Evolutionary conservation across 495 filamentous ascomycete genomes (phyloP), one percentile per base, ranked within the genome.

Genomic region (Daldinia grandis): DNA sequence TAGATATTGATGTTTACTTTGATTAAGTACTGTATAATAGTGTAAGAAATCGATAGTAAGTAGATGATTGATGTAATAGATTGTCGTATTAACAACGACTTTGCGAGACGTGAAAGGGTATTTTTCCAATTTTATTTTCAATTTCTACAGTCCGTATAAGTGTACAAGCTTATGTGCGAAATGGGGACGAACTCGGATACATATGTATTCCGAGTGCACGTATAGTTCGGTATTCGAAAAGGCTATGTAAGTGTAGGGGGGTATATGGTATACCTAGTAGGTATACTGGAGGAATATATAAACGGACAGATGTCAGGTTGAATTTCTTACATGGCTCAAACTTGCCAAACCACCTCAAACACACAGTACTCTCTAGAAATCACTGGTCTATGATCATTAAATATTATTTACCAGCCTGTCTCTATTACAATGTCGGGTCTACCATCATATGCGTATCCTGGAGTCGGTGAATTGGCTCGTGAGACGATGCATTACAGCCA

Each of bases 401-500:
- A 12, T 19, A 19, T 8, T 10, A 9, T 44, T 21, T 44, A 44
- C 40, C n/a, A 8, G 21, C 4, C 5, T 10, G 12, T 47, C 8
- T 17, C 3, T 47, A 21, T 35, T 10, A 5, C 19, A 33, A 37
- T 35, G 30, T 33, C 30, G 3, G 30, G 30, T 9, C 17, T 37
- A 35, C n/a, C 19, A 15, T 21, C 19, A 38, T 57, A 35, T 30
- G 49, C 12, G 10, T 86, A 85, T 73, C 62, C 78, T 1, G 81
- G 81, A 37, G 60, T 79, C 1, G 85, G 86, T 14, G 71, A 82
- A 42, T 64, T 50, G 24, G 76, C 77, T 17, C 66, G 71, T 7
- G 55, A 84, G 56, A 68, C 74, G 1, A 78, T 81, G 73, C 56
- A 69, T 31, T 89, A 87, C 74, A 84, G 76, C 74, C 86, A 88